These are phyloP conservation scores for Thermothielavioides terrestris DNA, from an alignment of 495 filamentous ascomycete species.

Conservation along the genomic window DNA sequence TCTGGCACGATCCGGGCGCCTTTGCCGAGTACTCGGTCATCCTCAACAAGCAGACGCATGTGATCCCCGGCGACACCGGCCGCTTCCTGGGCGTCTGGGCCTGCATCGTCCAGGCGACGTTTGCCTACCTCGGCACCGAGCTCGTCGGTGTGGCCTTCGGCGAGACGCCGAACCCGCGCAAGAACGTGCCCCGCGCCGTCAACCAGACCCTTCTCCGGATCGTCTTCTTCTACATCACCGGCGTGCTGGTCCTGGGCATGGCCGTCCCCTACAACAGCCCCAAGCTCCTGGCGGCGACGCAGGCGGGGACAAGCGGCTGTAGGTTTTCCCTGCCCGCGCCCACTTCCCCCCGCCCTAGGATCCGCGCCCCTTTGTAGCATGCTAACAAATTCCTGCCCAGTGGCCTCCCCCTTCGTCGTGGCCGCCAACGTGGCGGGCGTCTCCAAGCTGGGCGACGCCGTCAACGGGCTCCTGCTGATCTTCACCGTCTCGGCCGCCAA, in stretches of 20 bases:
- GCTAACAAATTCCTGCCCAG: constrained; percentile 21
- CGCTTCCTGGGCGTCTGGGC: constrained; percentile 72
- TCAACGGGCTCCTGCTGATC: constrained; percentile 72
- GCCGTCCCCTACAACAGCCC: constrained; percentile 51
- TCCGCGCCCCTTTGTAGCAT: background rate
- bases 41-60: background rate
- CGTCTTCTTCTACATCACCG: constrained; percentile 64
- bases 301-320: constrained; percentile 35
- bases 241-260: constrained; percentile 64
- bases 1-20: constrained; percentile 70
- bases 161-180: constrained; percentile 71
- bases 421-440: constrained; percentile 56
- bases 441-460: constrained; percentile 55
- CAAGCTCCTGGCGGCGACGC: constrained; percentile 48
- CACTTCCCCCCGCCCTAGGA: background rate
- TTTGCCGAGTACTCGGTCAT: constrained; percentile 48
- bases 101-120: constrained; percentile 67
- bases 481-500: constrained; percentile 77
- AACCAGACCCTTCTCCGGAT: constrained; percentile 67
- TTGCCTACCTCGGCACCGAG: constrained; percentile 80
- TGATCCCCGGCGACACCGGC: constrained; percentile 38
- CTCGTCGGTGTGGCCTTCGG: constrained; percentile 72
- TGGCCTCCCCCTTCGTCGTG: constrained; percentile 59
- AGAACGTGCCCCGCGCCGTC: constrained; percentile 63
- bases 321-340: constrained; percentile 2